phyloP scores from a whole-genome alignment of 805 yeast genomes.

The Saturnispora sekii region DNA sequence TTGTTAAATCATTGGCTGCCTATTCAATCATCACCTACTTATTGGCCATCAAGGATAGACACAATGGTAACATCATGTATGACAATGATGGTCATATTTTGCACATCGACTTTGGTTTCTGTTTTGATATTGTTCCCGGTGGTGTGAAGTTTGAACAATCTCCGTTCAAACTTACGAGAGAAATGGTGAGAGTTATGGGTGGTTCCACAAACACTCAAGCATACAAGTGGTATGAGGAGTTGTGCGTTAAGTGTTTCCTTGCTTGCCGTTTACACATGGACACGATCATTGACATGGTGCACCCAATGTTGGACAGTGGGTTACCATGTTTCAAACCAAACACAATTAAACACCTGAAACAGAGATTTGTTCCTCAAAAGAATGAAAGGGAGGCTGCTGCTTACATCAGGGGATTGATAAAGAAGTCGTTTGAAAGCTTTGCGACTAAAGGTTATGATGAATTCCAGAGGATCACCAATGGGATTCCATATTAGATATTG shows the following conservation, averaged over 20 bases:
- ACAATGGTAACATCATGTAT: slow-evolving; percentile 95
- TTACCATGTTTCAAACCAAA: slow-evolving; percentile 90
- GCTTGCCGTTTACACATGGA: slow-evolving; percentile 85
- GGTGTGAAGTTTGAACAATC: slow-evolving; percentile 98
- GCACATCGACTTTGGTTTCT: slow-evolving; percentile 97
- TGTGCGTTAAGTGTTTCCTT: slow-evolving; percentile 86
- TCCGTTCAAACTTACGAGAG: slow-evolving; percentile 92
- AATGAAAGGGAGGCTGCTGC: slow-evolving; percentile 78
- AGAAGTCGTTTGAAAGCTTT: slow-evolving; percentile 74
- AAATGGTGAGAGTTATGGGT: slow-evolving; percentile 96
- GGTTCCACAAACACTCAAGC: slow-evolving; percentile 80
- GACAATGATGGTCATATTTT: slow-evolving; percentile 91
- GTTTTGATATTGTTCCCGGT: slow-evolving; percentile 98
- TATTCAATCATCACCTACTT: slow-evolving; percentile 86
- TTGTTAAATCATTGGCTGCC: slow-evolving; percentile 89
- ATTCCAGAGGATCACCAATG: slow-evolving; percentile 92
- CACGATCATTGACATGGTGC: slow-evolving; percentile 71
- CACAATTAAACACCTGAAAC: slow-evolving; percentile 69
- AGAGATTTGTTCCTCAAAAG: slow-evolving; percentile 73
- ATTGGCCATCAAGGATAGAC: slow-evolving; percentile 93
- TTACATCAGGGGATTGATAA: slow-evolving; percentile 65
- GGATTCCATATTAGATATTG: slow-evolving; percentile 74
- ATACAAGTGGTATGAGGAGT: slow-evolving; percentile 86
- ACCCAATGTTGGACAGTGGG: slow-evolving; percentile 92
- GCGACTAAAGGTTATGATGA: slow-evolving; percentile 95